Evolutionary conservation across 805 yeast genomes (phyloP).

Genomic region (Ascoidea asiatica): DNA sequence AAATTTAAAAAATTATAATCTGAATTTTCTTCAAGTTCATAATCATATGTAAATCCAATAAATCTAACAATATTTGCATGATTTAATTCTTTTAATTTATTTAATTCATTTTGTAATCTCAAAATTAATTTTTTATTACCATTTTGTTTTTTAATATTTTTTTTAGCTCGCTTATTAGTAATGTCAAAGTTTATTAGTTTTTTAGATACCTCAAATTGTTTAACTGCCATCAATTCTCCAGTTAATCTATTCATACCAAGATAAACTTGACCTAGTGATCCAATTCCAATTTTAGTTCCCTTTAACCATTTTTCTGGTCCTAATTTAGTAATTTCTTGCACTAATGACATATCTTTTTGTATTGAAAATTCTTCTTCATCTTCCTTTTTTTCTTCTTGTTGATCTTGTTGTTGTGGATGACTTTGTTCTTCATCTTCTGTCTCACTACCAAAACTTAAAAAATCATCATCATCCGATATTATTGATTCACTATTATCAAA

Average conservation of each 20-base stretch:
- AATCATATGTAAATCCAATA: constrained; percentile 26
- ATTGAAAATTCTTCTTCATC: constrained; percentile 17
- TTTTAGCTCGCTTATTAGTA: constrained; percentile 15
- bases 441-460: no score
- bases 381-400: constrained; percentile 10
- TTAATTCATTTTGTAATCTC: constrained; percentile 45
- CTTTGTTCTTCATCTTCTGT: not conserved
- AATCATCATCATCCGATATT: no score
- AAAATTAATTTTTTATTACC: constrained; percentile 36
- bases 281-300: constrained; percentile 89
- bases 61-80: constrained; percentile 50
- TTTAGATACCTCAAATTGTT: constrained; percentile 68
- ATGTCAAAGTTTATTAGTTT: constrained; percentile 21
- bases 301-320: constrained; percentile 82
- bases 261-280: constrained; percentile 89
- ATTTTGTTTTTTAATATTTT: constrained; percentile 11
- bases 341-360: constrained; percentile 26
- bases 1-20: constrained; percentile 10
- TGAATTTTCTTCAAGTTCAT: not conserved
- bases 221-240: constrained; percentile 95
- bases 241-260: constrained; percentile 84
- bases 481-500: no score
- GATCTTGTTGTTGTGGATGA: not conserved
- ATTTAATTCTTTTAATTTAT: constrained; percentile 33
- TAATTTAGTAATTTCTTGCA: constrained; percentile 19